Percentiles rank a stretch among this genome's conserved stretches.
Evolutionary conservation across 1,284 basidiomycete species (phyloP).

Genomic region (Pisolithus thermaeus): DNA sequence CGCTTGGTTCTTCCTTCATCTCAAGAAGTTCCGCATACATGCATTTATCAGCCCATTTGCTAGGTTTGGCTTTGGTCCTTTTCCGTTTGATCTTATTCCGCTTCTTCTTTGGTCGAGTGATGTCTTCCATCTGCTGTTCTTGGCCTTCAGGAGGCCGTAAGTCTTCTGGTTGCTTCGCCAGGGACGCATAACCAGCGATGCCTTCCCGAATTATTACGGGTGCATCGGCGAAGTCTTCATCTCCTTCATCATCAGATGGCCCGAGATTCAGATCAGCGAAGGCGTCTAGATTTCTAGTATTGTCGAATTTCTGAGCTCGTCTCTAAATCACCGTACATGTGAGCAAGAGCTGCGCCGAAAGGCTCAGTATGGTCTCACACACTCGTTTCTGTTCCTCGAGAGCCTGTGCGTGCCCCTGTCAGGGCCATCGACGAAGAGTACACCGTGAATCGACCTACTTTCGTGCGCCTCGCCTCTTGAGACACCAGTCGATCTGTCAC

Average conservation of each 20-base stretch:
- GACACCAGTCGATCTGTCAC: conserved; percentile 42
- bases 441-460: conserved; percentile 28
- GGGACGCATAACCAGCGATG: conserved; percentile 17
- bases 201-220: conserved; percentile 24
- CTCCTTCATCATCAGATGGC: conserved; percentile 29
- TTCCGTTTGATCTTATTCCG: conserved; percentile 36
- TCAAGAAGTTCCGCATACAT: conserved; percentile 82
- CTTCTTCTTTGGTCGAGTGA: conserved; percentile 34
- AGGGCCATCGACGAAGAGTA: conserved; percentile 3
- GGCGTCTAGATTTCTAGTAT: conserved; percentile 51
- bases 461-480: conserved; percentile 45
- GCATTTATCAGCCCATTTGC: conserved; percentile 72
- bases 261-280: conserved; percentile 27
- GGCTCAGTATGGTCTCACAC: conserved; percentile 25
- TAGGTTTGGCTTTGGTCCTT: conserved; percentile 34
- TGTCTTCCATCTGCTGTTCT: conserved; percentile 18
- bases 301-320: conserved; percentile 62
- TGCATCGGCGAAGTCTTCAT: conserved; percentile 25
- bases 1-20: conserved; percentile 46
- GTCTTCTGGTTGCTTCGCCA: conserved; percentile 10
- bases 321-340: conserved; percentile 33
- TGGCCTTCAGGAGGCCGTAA: not conserved
- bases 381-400: conserved; percentile 77
- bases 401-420: conserved; percentile 34
- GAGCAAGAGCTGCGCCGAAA: conserved; percentile 4